These are phyloP conservation scores for Onygena corvina DNA, from an alignment of 2,329 filamentous ascomycete genomes.

Conservation along the genomic window DNA sequence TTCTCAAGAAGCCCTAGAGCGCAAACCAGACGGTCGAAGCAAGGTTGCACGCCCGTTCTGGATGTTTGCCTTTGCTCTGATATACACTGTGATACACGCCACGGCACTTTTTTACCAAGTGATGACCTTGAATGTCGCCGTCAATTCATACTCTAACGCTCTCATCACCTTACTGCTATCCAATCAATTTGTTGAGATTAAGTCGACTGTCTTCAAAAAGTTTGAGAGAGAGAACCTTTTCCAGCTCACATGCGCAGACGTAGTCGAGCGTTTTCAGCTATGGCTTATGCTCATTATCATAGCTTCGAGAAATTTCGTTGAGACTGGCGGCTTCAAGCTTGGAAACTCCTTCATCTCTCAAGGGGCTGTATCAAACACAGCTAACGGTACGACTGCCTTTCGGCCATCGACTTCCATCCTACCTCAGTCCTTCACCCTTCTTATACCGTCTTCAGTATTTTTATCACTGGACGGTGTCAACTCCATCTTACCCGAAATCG, in stretches of 20 bases:
- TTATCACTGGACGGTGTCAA: constrained; percentile 33
- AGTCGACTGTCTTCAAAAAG: constrained; percentile 95
- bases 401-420: constrained; percentile 55
- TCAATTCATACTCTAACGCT: constrained; percentile 97
- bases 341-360: constrained; percentile 27
- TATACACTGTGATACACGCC: constrained; percentile 79
- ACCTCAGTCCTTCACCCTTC: constrained; percentile 77
- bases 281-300: constrained; percentile 98
- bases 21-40: constrained; percentile 75
- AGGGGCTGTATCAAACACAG: constrained; percentile 23
- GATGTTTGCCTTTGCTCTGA: constrained; percentile 76
- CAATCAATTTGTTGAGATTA: constrained; percentile 98
- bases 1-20: constrained; percentile 80
- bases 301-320: constrained; percentile 87
- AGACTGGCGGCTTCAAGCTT: constrained; percentile 70
- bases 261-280: constrained; percentile 92
- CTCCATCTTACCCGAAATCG: constrained; percentile 37
- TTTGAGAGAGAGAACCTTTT: constrained; percentile 98
- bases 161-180: constrained; percentile 83
- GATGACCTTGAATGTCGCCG: constrained; percentile 91
- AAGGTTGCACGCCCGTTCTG: constrained; percentile 80
- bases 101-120: constrained; percentile 92
- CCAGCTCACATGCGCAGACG: constrained; percentile 88
- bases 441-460: constrained; percentile 49
- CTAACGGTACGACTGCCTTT: constrained; percentile 39